These are phyloP conservation scores for Coemansia sp. DNA, from an alignment of 192 early-diverging fungal species.

Conservation along the genomic window DNA sequence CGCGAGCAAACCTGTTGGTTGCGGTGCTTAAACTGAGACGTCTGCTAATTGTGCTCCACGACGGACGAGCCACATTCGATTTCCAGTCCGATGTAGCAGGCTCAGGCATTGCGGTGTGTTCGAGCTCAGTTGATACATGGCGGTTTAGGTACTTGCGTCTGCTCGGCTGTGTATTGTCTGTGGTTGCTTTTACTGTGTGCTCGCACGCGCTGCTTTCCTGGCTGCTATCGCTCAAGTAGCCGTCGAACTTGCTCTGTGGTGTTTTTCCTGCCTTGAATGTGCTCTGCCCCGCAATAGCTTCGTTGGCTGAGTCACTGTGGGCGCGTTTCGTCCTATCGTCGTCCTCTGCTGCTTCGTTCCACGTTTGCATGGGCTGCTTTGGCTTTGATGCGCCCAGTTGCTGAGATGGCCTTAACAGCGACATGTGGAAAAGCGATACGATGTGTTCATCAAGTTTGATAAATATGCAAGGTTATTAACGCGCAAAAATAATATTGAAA, in stretches of 20 bases:
- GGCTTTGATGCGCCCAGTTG: not conserved
- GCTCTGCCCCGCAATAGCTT: not conserved
- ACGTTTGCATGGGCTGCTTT: not conserved
- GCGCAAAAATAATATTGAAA: not conserved
- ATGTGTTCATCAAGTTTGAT: not conserved
- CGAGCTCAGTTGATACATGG: constrained; percentile 15
- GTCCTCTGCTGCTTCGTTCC: constrained; percentile 5
- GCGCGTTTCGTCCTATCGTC: not conserved
- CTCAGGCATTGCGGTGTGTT: constrained; percentile 3
- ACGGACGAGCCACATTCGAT: constrained; percentile 14
- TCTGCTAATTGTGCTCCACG: constrained; percentile 30
- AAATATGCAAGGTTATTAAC: constrained; percentile 2
- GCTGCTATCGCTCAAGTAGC: constrained; percentile 45
- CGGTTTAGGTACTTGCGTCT: constrained; percentile 34
- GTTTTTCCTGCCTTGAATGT: not conserved
- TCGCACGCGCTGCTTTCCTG: constrained; percentile 16
- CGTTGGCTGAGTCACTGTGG: not conserved
- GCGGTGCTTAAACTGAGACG: constrained; percentile 28
- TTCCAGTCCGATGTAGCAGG: not conserved
- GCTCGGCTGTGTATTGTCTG: not conserved
- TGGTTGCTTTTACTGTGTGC: not conserved
- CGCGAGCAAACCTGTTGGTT: constrained; percentile 7
- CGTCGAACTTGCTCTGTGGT: constrained; percentile 17
- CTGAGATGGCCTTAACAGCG: not conserved
- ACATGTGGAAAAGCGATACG: not conserved